Base-by-base conservation (phyloP, 192 early-diverging fungal genomes). In the Phycomyces blakesleeanus region DNA sequence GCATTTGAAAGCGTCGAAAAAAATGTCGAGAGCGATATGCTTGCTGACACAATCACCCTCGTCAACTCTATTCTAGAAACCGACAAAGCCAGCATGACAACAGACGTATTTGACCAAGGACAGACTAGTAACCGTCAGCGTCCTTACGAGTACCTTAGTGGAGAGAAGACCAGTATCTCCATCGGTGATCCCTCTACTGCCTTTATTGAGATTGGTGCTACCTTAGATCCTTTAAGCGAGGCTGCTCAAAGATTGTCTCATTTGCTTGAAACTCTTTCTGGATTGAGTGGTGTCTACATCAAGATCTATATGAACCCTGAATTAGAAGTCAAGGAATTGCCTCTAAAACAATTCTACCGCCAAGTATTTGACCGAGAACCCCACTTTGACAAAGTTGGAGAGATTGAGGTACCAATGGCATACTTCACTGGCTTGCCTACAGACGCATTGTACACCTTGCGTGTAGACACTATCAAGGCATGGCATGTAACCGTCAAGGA, bases 321-420 rank as follows among this genome's bases (percentile, higher is more conserved):
- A 6, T 41, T 66, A 0, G 59, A 66, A 14, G 18, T 87, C 16
- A 80, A 77, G 1, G 87, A 91, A 55, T 64, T 93, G 6, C 93
- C 95, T 0, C 67, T 96, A 22, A 91, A 87, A 52, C 77, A 93
- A 12, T 97, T 96, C 75, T 98, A 97, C 68, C 85, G 94, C 44
- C 97, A 93, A 73, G 86, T 94, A 18, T 80, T 88, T 58, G 78
- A 84, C 12, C 68, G 74, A 3, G 73, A 81, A 40, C 83, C 85
- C 3, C 66, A 67, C 26, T 96, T 95, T 77, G 84, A 90, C 77
- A 18, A 50, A 0, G 41, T 16, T 7, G 68, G 63, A 26, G 55
- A 53, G 15, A 29, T 57, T 15, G 49, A 60, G 10, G 41, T 50
- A 15, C 82, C 90, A 10, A 68, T 71, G 20, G 91, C 89, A 3